Evolutionary conservation across 345 rosid genomes (phyloP).

Genomic region (Theobroma cacao): DNA sequence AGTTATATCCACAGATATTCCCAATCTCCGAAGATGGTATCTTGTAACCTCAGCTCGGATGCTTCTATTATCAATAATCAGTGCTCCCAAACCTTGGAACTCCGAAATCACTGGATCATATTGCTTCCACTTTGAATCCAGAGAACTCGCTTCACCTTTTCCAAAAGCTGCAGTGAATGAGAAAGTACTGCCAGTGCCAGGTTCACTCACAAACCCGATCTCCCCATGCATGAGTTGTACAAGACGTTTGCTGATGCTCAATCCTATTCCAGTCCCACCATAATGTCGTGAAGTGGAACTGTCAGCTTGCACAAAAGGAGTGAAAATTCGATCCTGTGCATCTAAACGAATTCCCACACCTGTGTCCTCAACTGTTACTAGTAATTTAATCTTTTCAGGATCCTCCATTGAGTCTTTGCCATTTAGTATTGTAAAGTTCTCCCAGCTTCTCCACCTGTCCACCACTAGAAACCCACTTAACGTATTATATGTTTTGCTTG

Average conservation of each 20-base stretch:
- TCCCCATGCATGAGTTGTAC: slow-evolving; percentile 95
- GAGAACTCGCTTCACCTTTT: slow-evolving; percentile 42
- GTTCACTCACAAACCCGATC: slow-evolving; percentile 84
- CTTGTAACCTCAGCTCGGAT: slow-evolving; percentile 77
- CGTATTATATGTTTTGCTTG: slow-evolving; percentile 33
- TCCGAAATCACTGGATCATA: slow-evolving; percentile 45
- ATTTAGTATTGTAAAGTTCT: slow-evolving; percentile 41
- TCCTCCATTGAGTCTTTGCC: slow-evolving; percentile 24
- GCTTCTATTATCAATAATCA: slow-evolving; percentile 69
- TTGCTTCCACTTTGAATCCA: slow-evolving; percentile 43
- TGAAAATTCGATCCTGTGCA: slow-evolving; percentile 78
- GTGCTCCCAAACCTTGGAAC: slow-evolving; percentile 59
- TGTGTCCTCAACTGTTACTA: slow-evolving; percentile 91
- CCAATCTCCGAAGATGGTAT: slow-evolving; percentile 76
- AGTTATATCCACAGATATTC: slow-evolving; percentile 45
- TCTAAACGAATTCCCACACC: slow-evolving; percentile 85
- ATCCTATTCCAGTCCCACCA: slow-evolving; percentile 97
- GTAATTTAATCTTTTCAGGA: slow-evolving; percentile 44
- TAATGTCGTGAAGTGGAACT: slow-evolving; percentile 94
- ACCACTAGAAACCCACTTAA: slow-evolving; percentile 83
- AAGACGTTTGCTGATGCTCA: slow-evolving; percentile 86
- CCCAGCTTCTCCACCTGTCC: slow-evolving; percentile 85
- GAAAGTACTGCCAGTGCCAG: slow-evolving; percentile 76
- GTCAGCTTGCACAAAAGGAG: slow-evolving; percentile 97
- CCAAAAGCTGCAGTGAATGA: slow-evolving; percentile 71